Evolutionary conservation across 768 basidiomycete species (phyloP), one percentile per base, ranked within the genome.

Genomic region (Suillus subluteus): DNA sequence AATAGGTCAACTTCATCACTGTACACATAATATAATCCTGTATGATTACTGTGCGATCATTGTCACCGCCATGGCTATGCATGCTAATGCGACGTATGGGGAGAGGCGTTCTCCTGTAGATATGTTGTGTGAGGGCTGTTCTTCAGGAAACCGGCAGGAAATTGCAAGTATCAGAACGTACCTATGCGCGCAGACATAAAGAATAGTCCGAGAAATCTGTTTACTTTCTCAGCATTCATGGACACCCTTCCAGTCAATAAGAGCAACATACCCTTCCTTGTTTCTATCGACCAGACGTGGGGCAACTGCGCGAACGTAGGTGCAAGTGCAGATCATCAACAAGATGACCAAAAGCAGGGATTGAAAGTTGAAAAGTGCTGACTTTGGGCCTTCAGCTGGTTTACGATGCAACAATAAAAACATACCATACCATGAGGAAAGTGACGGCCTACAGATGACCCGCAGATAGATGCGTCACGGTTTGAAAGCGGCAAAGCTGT

Each of bases 351-450:
- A 89, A 23, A 99, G 86, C 23, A 99, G 86, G 0, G 96, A 95
- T 79, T 97, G 91, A 76, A 99, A 99, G 81, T 98, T 97, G 89
- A 99, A 98, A 30, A 99, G 86, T 2, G 98, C 98, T 37, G 97
- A 96, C 91, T 92, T 75, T 41, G 41, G 1, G 18, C 26, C 18
- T 32, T 61, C 18, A 61, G 59, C 26, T 13, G 6, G 40, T 30
- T 30, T 13, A 23, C 12, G 6, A 32, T 26, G 30, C 4, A 6
- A 26, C 23, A 30, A 43, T 32, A 43, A 43, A 30, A 40, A 21
- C 26, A 61, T 32, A 44, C 18, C 30, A 23, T 43, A 61, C 59
- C 59, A 61, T 61, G 41, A 30, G 12, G 59, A 61, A 61, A 44
- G 41, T 12, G 30, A 61, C 26, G 18, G 18, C 59, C 55, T 56